Conservation (phyloP, 495 filamentous ascomycete species). For the Neurospora discreta region DNA sequence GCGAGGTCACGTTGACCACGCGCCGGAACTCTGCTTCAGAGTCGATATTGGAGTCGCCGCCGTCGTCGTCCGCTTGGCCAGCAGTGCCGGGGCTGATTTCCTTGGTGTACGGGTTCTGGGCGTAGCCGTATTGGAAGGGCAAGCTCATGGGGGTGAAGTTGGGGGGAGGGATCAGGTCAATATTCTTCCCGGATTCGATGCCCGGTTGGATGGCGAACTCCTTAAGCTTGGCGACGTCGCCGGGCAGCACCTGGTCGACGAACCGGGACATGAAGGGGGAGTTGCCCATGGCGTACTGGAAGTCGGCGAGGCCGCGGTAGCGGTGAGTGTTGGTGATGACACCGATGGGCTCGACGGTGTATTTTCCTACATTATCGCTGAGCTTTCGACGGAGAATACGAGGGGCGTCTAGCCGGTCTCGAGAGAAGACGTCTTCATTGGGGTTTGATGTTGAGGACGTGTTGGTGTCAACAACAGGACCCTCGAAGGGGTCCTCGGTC, state of each 20-base stretch:
- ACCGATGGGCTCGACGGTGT: slow-evolving; percentile 61
- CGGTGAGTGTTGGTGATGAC: slow-evolving; percentile 70
- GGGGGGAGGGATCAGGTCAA: slow-evolving; percentile 72
- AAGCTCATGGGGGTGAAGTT: slow-evolving; percentile 54
- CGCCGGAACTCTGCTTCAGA: slow-evolving; percentile 21
- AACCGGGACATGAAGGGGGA: slow-evolving; percentile 56
- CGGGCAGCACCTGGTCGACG: slow-evolving; percentile 49
- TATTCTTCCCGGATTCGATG: slow-evolving; percentile 44
- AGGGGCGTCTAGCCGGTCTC: slow-evolving; percentile 30
- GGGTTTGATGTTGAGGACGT: not conserved
- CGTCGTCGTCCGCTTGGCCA: not conserved
- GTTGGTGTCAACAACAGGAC: slow-evolving; percentile 3
- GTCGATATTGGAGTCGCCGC: slow-evolving; percentile 4
- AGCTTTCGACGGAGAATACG: slow-evolving; percentile 51
- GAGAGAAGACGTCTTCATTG: slow-evolving; percentile 21
- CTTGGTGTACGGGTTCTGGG: slow-evolving; percentile 41
- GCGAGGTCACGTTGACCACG: slow-evolving; percentile 29
- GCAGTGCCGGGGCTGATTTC: slow-evolving; percentile 24
- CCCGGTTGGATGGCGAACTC: slow-evolving; percentile 60
- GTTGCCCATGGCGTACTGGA: slow-evolving; percentile 55
- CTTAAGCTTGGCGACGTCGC: slow-evolving; percentile 57
- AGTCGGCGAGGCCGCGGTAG: slow-evolving; percentile 65
- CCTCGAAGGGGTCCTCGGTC: slow-evolving; percentile 51
- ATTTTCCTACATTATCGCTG: slow-evolving; percentile 57
- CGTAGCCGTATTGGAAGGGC: slow-evolving; percentile 56